Evolutionary conservation across 2,329 filamentous ascomycete species (phyloP), one percentile per base, ranked within the genome.

Genomic region (Colletotrichum paranaense): DNA sequence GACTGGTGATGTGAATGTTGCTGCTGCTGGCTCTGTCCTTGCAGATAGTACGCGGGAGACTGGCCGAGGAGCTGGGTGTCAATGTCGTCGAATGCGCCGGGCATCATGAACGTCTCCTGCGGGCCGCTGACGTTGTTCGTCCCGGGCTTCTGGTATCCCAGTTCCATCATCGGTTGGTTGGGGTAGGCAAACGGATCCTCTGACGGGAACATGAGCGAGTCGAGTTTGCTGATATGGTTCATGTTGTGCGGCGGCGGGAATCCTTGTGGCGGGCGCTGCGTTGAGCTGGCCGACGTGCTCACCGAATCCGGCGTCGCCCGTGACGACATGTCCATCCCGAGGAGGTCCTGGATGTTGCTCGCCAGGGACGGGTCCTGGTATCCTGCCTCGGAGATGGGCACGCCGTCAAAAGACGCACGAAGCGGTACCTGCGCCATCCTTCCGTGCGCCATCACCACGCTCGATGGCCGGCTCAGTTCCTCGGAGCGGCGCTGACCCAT

Each of bases 171-270:
- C 0, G 93, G 91, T 76, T 94, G 93, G 78, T 92, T 94, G 0
- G 93, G 93, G 78, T 96, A 97, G 0, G 92, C 92, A 75, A 96
- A 93, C 0, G 94, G 93, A 77, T 96, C 93, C 42, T 90, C 88
- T 0, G 93, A 92, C 1, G 93, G 92, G 78, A 96, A 96, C 92
- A 96, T 95, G 84, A 95, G 90, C 4, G 92, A 90, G 72, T 92
- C 92, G 7, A 95, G 87, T 79, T 94, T 93, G 75, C 93, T 89
- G 19, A 95, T 84, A 5, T 85, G 83, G 76, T 85, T 89, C 59
- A 82, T 79, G 38, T 77, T 80, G 66, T 79, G 74, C 78, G 80
- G 69, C 35, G 77, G 77, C 28, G 78, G 76, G 68, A 81, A 78
- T 4, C 76, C 74, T 2, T 70, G 77, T 28, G 74, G 68, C n/a